Evolutionary conservation across 768 basidiomycete genomes (phyloP).

Genomic region (Cystoderma amianthinum): DNA sequence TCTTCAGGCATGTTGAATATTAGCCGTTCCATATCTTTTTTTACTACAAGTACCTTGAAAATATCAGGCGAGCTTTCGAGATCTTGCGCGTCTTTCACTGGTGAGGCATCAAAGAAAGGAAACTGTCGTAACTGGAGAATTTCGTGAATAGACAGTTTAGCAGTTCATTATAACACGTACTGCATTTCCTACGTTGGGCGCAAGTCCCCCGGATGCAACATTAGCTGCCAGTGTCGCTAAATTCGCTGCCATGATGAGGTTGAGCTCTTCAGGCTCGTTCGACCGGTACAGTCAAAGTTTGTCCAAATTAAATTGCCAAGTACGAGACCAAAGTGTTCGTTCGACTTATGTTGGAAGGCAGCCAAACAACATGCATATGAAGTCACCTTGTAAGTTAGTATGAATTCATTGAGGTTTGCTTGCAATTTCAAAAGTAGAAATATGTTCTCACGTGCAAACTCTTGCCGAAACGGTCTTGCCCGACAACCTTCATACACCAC

Average conservation of each 20-base stretch:
- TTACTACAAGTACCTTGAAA: constrained; percentile 50
- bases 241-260: constrained; percentile 27
- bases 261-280: constrained; percentile 1
- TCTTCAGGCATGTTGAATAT: too few relatives aligned
- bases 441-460: constrained; percentile 21
- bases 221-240: constrained; percentile 17
- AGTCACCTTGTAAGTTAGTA: too few relatives aligned
- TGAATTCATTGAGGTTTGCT: too few relatives aligned
- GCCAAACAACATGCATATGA: not conserved
- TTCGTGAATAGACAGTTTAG: too few relatives aligned
- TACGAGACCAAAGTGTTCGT: too few relatives aligned
- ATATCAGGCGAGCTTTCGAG: constrained; percentile 68
- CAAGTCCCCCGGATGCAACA: constrained; percentile 6
- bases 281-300: too few relatives aligned
- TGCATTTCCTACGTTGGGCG: not conserved
- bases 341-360: too few relatives aligned
- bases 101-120: constrained; percentile 77
- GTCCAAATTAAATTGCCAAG: too few relatives aligned
- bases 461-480: constrained; percentile 30
- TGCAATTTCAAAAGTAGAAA: constrained; percentile 5
- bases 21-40: constrained; percentile 3
- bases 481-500: constrained; percentile 22
- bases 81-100: constrained; percentile 77
- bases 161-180: not conserved
- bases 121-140: constrained; percentile 80